phyloP scores from a whole-genome alignment of 2,329 filamentous ascomycete species.

The Talaromyces sp. region DNA sequence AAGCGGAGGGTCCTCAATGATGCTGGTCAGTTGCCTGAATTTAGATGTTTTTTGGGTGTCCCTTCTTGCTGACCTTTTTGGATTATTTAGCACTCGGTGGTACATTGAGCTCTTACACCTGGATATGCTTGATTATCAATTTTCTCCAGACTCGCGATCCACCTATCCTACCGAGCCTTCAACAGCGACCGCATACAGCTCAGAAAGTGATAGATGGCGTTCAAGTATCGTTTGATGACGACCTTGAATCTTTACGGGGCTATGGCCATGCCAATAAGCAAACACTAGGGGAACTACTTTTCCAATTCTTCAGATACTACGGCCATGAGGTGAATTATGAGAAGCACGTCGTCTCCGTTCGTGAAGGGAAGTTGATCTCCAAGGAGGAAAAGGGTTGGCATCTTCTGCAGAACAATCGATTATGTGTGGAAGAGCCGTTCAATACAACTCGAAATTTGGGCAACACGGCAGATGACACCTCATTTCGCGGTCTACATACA shows the following conservation, averaged over 20 bases:
- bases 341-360: slow-evolving; percentile 77
- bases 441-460: slow-evolving; percentile 85
- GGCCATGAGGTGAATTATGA: slow-evolving; percentile 91
- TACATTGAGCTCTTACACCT: slow-evolving; percentile 96
- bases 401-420: slow-evolving; percentile 71
- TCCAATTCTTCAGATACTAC: slow-evolving; percentile 93
- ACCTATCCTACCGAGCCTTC: slow-evolving; percentile 80
- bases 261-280: slow-evolving; percentile 80
- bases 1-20: slow-evolving; percentile 90
- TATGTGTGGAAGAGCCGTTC: slow-evolving; percentile 97
- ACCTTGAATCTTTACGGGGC: slow-evolving; percentile 69
- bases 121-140: slow-evolving; percentile 97
- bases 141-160: slow-evolving; percentile 87
- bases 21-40: slow-evolving; percentile 65
- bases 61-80: background rate
- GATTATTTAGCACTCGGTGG: slow-evolving; percentile 71
- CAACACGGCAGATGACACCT: slow-evolving; percentile 94
- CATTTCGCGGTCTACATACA: slow-evolving; percentile 84
- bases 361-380: slow-evolving; percentile 72
- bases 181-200: slow-evolving; percentile 67
- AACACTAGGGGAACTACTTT: slow-evolving; percentile 79
- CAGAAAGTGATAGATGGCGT: slow-evolving; percentile 63
- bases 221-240: slow-evolving; percentile 79
- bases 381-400: slow-evolving; percentile 90
- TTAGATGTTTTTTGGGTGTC: background rate